Evolutionary conservation across 2,329 filamentous ascomycete genomes (phyloP), one percentile per base, ranked within the genome.

Genomic region (Rutstroemia sp.): DNA sequence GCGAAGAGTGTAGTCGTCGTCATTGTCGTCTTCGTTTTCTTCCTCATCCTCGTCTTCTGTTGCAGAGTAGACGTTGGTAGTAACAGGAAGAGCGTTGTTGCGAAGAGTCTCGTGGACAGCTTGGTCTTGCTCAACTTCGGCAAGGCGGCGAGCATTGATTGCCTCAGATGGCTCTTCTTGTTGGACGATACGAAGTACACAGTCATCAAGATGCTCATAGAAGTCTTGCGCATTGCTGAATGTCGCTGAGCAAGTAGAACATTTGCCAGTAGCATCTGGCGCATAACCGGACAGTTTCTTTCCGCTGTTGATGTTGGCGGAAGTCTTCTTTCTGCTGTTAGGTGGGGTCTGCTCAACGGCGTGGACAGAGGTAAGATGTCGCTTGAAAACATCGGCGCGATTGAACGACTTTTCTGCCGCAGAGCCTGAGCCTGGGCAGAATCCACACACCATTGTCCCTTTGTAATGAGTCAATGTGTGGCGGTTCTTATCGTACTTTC

Each of bases 401-500:
- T 96, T 96, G 73, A 99, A 97, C 62, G 88, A 90, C 77, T 96
- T 96, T 72, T 96, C 92, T 5, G 87, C 88, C 1, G 90, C 82
- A 3, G 90, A 92, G 5, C 92, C 91, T 19, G 86, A 87, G 4
- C 91, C 90, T 0, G 92, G 90, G 64, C 94, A 97, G 72, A 97
- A 97, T 5, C 92, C 92, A 67, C 94, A 99, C 7, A 96, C 88
- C 91, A 97, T 96, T 14, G 90, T 96, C 8, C 92, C 92, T 72
- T 96, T 95, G 77, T 97, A 99, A 70, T 97, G 94, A 2, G 92
- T 97, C 61, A 97, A 74, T 1, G 92, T 95, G 70, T 99, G 94
- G 12, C 94, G 79, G 71, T 97, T 97, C 78, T 96, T 96, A 75
- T 97, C 94, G 70, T 97, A 99, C 72, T 97, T 97, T 59, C 92